A percentile compares a stretch with the other conserved stretches of the same genome.
phyloP scores from a whole-genome alignment of 108 stramenopile species.

The Schizochytrium sp. region DNA sequence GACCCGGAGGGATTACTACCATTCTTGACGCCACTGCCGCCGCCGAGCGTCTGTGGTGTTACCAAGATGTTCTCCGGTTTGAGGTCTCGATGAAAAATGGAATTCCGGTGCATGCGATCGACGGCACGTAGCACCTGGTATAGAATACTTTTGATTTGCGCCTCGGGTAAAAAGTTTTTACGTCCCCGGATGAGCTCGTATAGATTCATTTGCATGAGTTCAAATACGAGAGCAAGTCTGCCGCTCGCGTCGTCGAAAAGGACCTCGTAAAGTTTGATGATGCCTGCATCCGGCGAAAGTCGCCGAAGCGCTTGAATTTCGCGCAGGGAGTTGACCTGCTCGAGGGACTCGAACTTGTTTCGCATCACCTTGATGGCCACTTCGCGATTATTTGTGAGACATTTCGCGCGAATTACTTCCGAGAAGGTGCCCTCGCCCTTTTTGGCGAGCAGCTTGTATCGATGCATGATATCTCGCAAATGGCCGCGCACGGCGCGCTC shows the following conservation, averaged over 20 bases:
- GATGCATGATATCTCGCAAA: slow-evolving; percentile 43
- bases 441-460: slow-evolving; percentile 66
- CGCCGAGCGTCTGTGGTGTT: neutral
- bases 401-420: slow-evolving; percentile 72
- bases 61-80: slow-evolving; percentile 80
- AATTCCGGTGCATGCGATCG: slow-evolving; percentile 63
- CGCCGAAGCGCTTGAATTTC: slow-evolving; percentile 75
- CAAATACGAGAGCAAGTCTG: slow-evolving; percentile 72
- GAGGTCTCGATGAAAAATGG: slow-evolving; percentile 68
- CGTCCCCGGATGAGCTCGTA: slow-evolving; percentile 72
- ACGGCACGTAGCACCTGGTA: slow-evolving; percentile 55
- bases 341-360: slow-evolving; percentile 62
- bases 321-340: slow-evolving; percentile 72
- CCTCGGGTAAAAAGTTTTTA: slow-evolving; percentile 41
- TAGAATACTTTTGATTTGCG: slow-evolving; percentile 48
- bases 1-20: too few species aligned
- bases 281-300: slow-evolving; percentile 68
- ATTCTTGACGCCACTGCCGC: neutral
- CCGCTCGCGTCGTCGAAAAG: slow-evolving; percentile 74
- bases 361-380: slow-evolving; percentile 83
- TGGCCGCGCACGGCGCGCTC: too few species aligned
- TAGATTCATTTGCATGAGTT: slow-evolving; percentile 75
- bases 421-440: slow-evolving; percentile 80
- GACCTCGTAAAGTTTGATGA: slow-evolving; percentile 70
- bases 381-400: slow-evolving; percentile 63